Conservation (phyloP, 495 filamentous ascomycete genomes). For the Daldinia childiae region DNA sequence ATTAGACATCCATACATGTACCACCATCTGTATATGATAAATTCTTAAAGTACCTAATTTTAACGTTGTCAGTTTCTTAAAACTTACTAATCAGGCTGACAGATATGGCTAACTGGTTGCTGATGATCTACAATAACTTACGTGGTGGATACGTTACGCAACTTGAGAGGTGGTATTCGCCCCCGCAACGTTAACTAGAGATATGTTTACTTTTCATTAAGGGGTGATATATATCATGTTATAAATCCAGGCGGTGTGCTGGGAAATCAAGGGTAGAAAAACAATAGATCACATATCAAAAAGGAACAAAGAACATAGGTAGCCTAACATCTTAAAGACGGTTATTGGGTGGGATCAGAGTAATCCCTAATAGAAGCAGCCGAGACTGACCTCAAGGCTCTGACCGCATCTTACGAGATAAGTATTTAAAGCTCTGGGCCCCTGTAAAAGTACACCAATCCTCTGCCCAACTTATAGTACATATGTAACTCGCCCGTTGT, state of each 20-base stretch:
- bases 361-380: neutral
- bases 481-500: neutral
- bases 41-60: neutral
- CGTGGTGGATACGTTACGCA: slow-evolving; percentile 1
- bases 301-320: neutral
- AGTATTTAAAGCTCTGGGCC: neutral
- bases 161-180: neutral
- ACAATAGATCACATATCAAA: neutral
- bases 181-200: neutral
- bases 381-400: neutral
- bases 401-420: too few species aligned
- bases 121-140: slow-evolving; percentile 3
- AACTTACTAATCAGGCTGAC: neutral
- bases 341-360: neutral
- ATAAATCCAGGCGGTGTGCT: neutral
- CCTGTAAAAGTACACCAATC: neutral
- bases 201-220: neutral
- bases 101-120: neutral
- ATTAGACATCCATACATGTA: neutral
- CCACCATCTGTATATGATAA: neutral
- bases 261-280: neutral
- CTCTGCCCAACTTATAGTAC: neutral
- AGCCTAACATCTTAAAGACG: neutral
- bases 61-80: neutral
- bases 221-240: neutral